Base-by-base conservation (phyloP, 2,329 filamentous ascomycete genomes). In the Fusarium graminum region DNA sequence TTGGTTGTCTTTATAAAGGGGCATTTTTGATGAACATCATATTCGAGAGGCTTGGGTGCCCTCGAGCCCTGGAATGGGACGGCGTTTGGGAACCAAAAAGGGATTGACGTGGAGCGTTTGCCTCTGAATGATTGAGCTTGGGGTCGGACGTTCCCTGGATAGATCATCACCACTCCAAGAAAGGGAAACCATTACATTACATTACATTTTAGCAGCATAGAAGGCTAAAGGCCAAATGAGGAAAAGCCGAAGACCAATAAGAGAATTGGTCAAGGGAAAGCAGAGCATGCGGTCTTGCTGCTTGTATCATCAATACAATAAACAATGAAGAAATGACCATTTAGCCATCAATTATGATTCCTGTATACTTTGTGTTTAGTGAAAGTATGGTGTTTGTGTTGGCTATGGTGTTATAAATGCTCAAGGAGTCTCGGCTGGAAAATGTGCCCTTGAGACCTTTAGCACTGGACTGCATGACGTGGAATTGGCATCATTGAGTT, bases 151-250 rank as follows among this genome's bases (percentile, higher is more conserved):
- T 69, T 67, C 68, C 65, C 68, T 72, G 59, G 67, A 80, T 82
- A 83, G 80, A 83, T 79, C 75, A 81, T 81, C 82, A 82, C 82
- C 80, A 81, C 82, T 84, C 80, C 66, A 74, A 71, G 70, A 68
- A 75, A 74, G 72, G 68, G 63, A 73, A 73, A 70, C 43, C 52
- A 70, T 59, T 65, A 61, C 52, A 70, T 69, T 59, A 30, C 44
- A 58, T 59, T 62, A 41, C 39, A 59, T 60, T 30, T 65, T 44
- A 58, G 74, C 73, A 77, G 73, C 72, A 74, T 74, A 55, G 59
- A 68, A 53, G 50, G 50, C 40, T 40, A 36, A 36, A 51, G 57
- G 56, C 53, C 59, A 61, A 57, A 51, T 57, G 56, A 54, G 42
- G 50, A 49, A 40, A 36, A 43, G 39, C 40, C 16, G 44, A 50